phyloP scores from a whole-genome alignment of 2,329 filamentous ascomycete species.

The Ophiostoma fasciatum region DNA sequence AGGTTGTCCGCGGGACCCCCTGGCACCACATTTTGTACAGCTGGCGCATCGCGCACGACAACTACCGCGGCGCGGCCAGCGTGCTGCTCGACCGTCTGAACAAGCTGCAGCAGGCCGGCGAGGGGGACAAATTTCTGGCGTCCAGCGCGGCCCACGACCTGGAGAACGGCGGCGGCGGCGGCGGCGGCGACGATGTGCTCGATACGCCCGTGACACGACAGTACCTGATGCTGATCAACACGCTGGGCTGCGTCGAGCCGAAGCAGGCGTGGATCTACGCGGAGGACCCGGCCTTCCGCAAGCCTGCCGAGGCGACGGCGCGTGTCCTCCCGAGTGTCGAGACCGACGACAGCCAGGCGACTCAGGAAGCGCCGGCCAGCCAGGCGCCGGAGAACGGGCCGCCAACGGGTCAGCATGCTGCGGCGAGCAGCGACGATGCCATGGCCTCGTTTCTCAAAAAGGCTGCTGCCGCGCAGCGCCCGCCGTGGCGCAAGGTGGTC shows the following conservation, averaged over 20 bases:
- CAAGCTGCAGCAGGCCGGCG: slow-evolving; percentile 42
- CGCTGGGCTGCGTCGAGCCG: slow-evolving; percentile 68
- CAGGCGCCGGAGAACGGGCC: background rate
- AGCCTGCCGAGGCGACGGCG: background rate
- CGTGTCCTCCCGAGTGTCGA: background rate
- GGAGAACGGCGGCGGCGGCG: background rate
- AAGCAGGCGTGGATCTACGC: slow-evolving; percentile 68
- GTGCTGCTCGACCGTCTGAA: slow-evolving; percentile 49
- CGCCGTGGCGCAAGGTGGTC: slow-evolving; percentile 55
- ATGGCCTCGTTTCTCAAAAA: slow-evolving; percentile 15
- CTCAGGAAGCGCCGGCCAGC: background rate
- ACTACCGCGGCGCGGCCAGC: slow-evolving; percentile 68
- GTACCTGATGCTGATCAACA: slow-evolving; percentile 86
- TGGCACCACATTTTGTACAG: slow-evolving; percentile 86
- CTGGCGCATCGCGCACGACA: slow-evolving; percentile 69
- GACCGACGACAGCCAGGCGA: background rate
- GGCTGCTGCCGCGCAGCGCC: slow-evolving; percentile 12
- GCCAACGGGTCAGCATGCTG: too few relatives aligned
- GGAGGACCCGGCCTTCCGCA: too few relatives aligned
- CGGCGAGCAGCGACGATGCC: background rate
- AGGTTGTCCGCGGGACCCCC: slow-evolving; percentile 49
- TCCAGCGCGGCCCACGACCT: background rate
- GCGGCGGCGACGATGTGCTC: slow-evolving; percentile 35
- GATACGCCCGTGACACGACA: slow-evolving; percentile 56
- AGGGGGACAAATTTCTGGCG: slow-evolving; percentile 37